Evolutionary conservation across 169 alveolate genomes (phyloP), one percentile per base, ranked within the genome.

Genomic region (Plasmodium vinckei): DNA sequence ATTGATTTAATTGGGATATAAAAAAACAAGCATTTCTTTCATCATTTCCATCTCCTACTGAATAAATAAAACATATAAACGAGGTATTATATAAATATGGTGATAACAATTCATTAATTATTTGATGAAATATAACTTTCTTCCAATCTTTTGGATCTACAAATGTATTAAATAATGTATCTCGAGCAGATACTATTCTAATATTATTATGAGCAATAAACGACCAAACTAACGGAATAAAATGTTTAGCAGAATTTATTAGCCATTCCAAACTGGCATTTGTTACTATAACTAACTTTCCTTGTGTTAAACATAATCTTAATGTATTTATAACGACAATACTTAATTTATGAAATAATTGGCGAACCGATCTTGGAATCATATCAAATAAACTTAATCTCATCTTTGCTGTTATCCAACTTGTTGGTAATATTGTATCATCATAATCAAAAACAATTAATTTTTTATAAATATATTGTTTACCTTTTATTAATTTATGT

Each of bases 241-340:
- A 95, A 25, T 94, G 93, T 46, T 87, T 95, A 0, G 95, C 95
- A 25, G 96, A 93, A 54, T 95, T 94, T 27, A 60, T 69, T 56
- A 95, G 89, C 97, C 97, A 95, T 53, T 95, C 97, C 33, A 77
- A 91, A 71, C 97, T 95, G 5, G 97, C 97, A 73, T 95, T 95
- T 23, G 97, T 95, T n/a, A 95, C 97, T 33, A 95, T 87, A 5
- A 94, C 95, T 33, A 95, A 79, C 27, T 89, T 91, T 7, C 94
- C 97, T 63, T 87, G 88, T 42, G 72, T 72, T 39, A 87, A 42
- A 61, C 96, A 95, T 27, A 82, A 73, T 49, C 73, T 75, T 53
- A 95, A 68, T 25, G 96, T 95, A n/a, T 92, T 86, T 51, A 94
- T 64, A 9, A 92, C 94, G 0, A 87, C 92, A 21, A 77, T 91